phyloP scores from a whole-genome alignment of 2,329 filamentous ascomycete genomes.

The Monosporascus cannonballus region DNA sequence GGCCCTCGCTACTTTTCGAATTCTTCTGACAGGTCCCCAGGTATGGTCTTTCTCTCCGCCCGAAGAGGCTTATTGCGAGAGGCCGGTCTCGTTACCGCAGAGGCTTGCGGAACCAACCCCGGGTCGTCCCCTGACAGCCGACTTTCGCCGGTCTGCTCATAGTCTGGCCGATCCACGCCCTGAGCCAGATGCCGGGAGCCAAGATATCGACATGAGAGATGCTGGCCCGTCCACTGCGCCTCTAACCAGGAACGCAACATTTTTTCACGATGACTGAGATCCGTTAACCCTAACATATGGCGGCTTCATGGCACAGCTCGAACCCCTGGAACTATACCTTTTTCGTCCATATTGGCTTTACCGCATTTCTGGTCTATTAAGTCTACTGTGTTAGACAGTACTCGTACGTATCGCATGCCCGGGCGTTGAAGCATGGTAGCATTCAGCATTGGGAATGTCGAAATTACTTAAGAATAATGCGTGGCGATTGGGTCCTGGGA shows the following conservation, averaged over 20 bases:
- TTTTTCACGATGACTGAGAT: slow-evolving; percentile 41
- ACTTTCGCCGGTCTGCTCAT: slow-evolving; percentile 23
- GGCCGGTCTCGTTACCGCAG: slow-evolving; percentile 44
- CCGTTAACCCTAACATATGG: not conserved
- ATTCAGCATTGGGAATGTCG: slow-evolving; percentile 17
- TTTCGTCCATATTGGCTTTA: slow-evolving; percentile 3
- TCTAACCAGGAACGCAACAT: slow-evolving; percentile 39
- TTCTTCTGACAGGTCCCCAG: slow-evolving; percentile 41
- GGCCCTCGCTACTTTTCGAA: not conserved
- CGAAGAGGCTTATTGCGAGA: slow-evolving; percentile 56
- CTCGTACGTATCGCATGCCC: slow-evolving; percentile 19
- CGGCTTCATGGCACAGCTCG: not conserved
- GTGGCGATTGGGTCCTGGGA: slow-evolving; percentile 3
- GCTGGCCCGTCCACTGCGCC: slow-evolving; percentile 50
- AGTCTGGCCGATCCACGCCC: slow-evolving; percentile 10
- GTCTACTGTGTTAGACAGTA: slow-evolving; percentile 8
- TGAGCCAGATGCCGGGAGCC: slow-evolving; percentile 27
- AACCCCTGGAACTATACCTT: slow-evolving; percentile 3
- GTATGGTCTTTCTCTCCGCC: slow-evolving; percentile 94
- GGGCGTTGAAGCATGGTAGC: slow-evolving; percentile 22
- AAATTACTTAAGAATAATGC: slow-evolving; percentile 1
- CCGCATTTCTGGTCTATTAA: slow-evolving; percentile 12
- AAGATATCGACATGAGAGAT: slow-evolving; percentile 52
- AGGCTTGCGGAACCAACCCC: slow-evolving; percentile 39
- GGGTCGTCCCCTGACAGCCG: slow-evolving; percentile 45